Base-by-base conservation (phyloP, 1,139 yeast species). In the Cylindricascospora bacillispora region DNA sequence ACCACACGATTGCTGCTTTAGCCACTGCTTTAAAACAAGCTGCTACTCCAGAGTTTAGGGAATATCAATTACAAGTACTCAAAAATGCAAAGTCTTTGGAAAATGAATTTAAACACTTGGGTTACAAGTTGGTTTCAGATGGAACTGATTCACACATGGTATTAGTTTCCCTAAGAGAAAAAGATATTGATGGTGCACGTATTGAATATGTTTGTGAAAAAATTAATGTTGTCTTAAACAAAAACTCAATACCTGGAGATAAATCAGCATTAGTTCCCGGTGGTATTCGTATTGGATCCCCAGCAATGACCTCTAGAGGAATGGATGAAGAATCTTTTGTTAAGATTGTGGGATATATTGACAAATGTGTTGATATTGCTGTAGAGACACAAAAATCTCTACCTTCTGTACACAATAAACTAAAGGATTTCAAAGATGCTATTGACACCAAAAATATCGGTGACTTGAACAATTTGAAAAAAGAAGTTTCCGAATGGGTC, bases 141-240 rank as follows among this genome's bases (percentile, higher is more conserved):
- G 98, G 98, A 56, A 89, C 98, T 39, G 97, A 89, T 61, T 81
- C 94, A 40, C 98, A 89, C 63, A 75, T 89, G 83, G 85, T 89
- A 34, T 69, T 89, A 45, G 86, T 89, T 36, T 80, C 86, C 41
- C 68, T 89, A 54, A 81, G 79, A 62, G 89, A 83, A 53, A 77
- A 83, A 63, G 76, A 80, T 47, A 77, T 89, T 44, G 98, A 89
- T 56, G 98, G 98, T 62, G 97, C 98, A 33, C 81, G 98, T 63
- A 82, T 85, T 35, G 98, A 89, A 66, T 74, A 89, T 33, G 83
- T 89, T 33, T 80, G 93, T 60, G 98, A 89, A 62, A 79, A 81
- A 54, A 78, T 83, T 55, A 89, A 89, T 68, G 85, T 89, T 57
- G 97, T 97, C 20, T 73, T 85, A 53, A 89, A 89, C 71, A 89